A percentile compares a stretch with the other conserved stretches of the same genome.
Conservation (phyloP, 352 stramenopile genomes). For the Hyaloperonospora brassicae region DNA sequence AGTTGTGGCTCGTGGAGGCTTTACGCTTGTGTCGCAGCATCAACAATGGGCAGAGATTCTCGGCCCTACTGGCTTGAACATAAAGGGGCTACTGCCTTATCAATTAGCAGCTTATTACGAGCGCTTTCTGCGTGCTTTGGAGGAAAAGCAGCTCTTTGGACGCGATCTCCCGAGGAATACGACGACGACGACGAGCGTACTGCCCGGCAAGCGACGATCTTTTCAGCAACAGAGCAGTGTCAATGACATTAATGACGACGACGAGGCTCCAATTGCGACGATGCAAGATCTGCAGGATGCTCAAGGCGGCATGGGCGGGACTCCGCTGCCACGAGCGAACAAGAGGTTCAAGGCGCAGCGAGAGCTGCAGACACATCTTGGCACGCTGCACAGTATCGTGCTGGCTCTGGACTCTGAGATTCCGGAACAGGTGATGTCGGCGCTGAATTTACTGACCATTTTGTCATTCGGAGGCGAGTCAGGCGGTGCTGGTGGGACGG, state of each 20-base stretch:
- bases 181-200: conserved; percentile 12
- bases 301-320: conserved; percentile 47
- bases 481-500: conserved; percentile 1
- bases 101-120: conserved; percentile 56
- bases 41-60: conserved; percentile 50
- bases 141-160: conserved; percentile 73
- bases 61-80: conserved; percentile 36
- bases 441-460: conserved; percentile 65
- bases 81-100: conserved; percentile 56
- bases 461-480: conserved; percentile 43
- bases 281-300: conserved; percentile 57
- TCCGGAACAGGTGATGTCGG: conserved; percentile 41
- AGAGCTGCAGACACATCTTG: conserved; percentile 34
- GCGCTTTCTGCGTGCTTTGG: conserved; percentile 47
- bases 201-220: conserved; percentile 26
- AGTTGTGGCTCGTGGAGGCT: conserved; percentile 60
- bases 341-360: conserved; percentile 66
- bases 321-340: conserved; percentile 44
- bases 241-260: conserved; percentile 8
- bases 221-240: not conserved
- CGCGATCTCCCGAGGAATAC: conserved; percentile 35
- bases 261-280: conserved; percentile 43
- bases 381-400: conserved; percentile 60
- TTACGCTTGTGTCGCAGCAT: conserved; percentile 37
- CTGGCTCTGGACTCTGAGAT: conserved; percentile 62